Conservation (phyloP, 2,329 filamentous ascomycete genomes). For the Colletotrichum cordylinicola region DNA sequence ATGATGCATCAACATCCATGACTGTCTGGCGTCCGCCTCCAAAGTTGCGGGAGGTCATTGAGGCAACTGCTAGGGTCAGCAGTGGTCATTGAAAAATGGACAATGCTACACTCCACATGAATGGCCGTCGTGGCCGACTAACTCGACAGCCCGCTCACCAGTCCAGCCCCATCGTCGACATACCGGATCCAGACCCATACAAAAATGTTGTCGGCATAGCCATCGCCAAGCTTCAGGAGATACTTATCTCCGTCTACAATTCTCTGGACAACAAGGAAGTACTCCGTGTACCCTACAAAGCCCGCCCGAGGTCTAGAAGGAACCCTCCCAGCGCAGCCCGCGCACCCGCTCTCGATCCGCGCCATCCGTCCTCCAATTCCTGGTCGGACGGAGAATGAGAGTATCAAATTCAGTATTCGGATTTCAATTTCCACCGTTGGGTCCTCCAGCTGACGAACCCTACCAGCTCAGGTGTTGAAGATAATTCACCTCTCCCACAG, state of each 20-base stretch:
- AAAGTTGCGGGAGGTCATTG: neutral
- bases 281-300: conserved; percentile 53
- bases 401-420: conserved; percentile 56
- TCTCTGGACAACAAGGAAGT: conserved; percentile 48
- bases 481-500: conserved; percentile 66
- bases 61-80: neutral
- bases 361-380: conserved; percentile 42
- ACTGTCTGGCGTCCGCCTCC: neutral
- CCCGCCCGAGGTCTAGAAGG: conserved; percentile 27
- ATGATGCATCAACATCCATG: neutral
- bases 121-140: conserved; percentile 3
- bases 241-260: conserved; percentile 58
- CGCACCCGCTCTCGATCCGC: neutral
- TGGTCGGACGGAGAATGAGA: conserved; percentile 51
- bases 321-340: neutral
- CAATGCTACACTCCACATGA: conserved; percentile 4
- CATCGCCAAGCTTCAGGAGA: conserved; percentile 59
- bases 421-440: neutral
- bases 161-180: conserved; percentile 1
- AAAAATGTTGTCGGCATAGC: conserved; percentile 32
- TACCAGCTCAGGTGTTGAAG: conserved; percentile 58
- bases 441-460: neutral
- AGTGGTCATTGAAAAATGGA: neutral
- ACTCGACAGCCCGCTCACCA: neutral
- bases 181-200: neutral